phyloP scores from a whole-genome alignment of 106 monocot genomes.

The Allium fistulosum region DNA sequence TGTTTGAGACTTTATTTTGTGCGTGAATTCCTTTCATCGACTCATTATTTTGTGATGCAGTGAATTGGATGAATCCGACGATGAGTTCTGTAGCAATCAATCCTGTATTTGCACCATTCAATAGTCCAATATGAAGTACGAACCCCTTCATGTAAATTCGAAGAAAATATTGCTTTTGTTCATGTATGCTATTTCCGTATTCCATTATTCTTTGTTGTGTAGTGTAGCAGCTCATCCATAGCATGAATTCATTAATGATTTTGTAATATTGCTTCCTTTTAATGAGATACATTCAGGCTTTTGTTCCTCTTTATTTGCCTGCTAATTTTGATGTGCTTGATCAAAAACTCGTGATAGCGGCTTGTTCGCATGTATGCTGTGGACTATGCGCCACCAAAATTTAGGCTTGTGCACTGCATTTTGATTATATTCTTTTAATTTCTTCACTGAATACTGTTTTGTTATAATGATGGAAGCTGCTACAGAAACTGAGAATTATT shows the following conservation, averaged over 20 bases:
- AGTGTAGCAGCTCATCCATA: neutral
- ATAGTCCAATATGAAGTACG: neutral
- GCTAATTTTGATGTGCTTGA: no score
- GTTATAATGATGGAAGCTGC: no score
- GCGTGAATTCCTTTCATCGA: neutral
- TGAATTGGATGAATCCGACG: conserved; percentile 1
- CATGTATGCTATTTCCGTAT: conserved; percentile 2
- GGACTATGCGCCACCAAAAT: no score
- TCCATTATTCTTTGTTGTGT: conserved; percentile 4
- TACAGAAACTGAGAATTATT: no score
- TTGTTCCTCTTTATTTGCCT: neutral
- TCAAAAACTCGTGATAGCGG: no score
- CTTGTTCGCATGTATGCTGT: no score
- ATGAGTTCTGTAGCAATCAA: conserved; percentile 2
- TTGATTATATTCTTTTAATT: no score
- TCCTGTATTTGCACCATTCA: conserved; percentile 2
- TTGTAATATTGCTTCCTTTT: neutral
- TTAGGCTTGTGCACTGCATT: no score
- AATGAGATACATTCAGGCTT: neutral
- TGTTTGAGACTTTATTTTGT: neutral
- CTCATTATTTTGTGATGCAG: conserved; percentile 4
- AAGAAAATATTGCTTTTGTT: neutral
- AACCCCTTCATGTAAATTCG: conserved; percentile 5
- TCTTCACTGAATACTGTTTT: no score
- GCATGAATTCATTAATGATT: neutral